Conservation (phyloP, 1,139 yeast species). For the Hansenula lynferdii region DNA sequence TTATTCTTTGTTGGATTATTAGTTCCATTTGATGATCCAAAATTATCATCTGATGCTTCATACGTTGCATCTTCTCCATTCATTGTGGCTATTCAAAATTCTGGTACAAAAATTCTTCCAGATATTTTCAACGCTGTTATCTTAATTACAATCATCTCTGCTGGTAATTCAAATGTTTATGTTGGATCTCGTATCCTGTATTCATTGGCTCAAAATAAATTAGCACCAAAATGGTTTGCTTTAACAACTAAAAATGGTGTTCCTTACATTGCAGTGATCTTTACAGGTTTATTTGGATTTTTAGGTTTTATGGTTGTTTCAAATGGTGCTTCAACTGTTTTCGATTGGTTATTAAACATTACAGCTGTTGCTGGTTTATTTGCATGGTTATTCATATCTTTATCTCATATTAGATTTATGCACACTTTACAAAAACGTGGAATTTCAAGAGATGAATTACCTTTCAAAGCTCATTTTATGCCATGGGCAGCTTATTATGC, state of each 20-base stretch:
- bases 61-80: conserved; percentile 55
- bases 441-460: conserved; percentile 60
- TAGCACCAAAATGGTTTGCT: conserved; percentile 48
- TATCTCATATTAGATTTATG: conserved; percentile 65
- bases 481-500: conserved; percentile 62
- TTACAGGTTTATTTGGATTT: conserved; percentile 57
- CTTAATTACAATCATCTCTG: conserved; percentile 53
- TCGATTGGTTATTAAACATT: conserved; percentile 74
- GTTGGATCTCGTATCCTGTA: conserved; percentile 47
- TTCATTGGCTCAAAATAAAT: conserved; percentile 44
- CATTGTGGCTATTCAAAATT: conserved; percentile 46
- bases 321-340: conserved; percentile 61
- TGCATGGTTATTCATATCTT: conserved; percentile 65
- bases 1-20: conserved; percentile 69
- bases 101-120: conserved; percentile 46
- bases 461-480: conserved; percentile 62
- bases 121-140: conserved; percentile 53
- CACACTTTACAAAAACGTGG: conserved; percentile 49
- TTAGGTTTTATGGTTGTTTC: conserved; percentile 67
- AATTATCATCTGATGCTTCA: conserved; percentile 35
- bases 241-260: conserved; percentile 59
- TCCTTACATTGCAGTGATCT: conserved; percentile 54
- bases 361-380: conserved; percentile 62
- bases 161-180: conserved; percentile 60
- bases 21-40: conserved; percentile 63